Percentiles rank a stretch among this genome's conserved stretches.
These are phyloP conservation scores for Baorangia bicolor DNA, from an alignment of 768 basidiomycete genomes.

Conservation along the genomic window DNA sequence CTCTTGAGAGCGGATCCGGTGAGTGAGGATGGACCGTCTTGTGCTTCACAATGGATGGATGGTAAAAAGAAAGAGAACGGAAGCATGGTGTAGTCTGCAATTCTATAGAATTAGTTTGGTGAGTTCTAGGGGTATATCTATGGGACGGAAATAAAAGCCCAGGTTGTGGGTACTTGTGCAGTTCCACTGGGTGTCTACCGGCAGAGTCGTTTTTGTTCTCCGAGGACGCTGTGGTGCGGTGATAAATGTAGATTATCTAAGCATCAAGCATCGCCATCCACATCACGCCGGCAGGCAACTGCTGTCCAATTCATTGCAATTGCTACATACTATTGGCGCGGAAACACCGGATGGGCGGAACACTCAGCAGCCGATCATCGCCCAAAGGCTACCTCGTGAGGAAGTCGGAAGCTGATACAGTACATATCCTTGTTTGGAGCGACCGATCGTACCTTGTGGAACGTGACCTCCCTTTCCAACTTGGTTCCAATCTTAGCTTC, in stretches of 20 bases:
- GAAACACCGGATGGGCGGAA: neutral
- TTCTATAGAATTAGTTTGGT: conserved; percentile 32
- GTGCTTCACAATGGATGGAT: conserved; percentile 53
- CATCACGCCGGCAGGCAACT: neutral
- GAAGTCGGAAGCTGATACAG: conserved; percentile 85
- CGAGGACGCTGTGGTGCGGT: conserved; percentile 22
- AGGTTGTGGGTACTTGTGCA: conserved; percentile 16
- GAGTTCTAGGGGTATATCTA: conserved; percentile 37
- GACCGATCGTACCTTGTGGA: conserved; percentile 87
- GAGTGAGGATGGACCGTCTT: conserved; percentile 40
- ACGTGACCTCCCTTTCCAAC: conserved; percentile 47
- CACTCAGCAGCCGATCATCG: conserved; percentile 4
- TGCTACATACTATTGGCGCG: neutral
- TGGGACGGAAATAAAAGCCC: conserved; percentile 16
- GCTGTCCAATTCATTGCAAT: neutral
- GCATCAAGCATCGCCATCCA: conserved; percentile 36
- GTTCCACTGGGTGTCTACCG: conserved; percentile 15
- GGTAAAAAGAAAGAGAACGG: conserved; percentile 44
- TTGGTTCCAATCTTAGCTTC: conserved; percentile 58
- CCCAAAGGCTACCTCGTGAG: conserved; percentile 42
- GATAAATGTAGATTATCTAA: conserved; percentile 35
- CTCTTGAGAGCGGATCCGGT: conserved; percentile 57
- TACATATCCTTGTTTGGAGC: conserved; percentile 99
- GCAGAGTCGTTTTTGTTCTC: conserved; percentile 5
- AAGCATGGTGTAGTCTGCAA: conserved; percentile 33